Evolutionary conservation across 345 rosid genomes (phyloP), one percentile per base, ranked within the genome.

Genomic region (Lagerstroemia speciosa): DNA sequence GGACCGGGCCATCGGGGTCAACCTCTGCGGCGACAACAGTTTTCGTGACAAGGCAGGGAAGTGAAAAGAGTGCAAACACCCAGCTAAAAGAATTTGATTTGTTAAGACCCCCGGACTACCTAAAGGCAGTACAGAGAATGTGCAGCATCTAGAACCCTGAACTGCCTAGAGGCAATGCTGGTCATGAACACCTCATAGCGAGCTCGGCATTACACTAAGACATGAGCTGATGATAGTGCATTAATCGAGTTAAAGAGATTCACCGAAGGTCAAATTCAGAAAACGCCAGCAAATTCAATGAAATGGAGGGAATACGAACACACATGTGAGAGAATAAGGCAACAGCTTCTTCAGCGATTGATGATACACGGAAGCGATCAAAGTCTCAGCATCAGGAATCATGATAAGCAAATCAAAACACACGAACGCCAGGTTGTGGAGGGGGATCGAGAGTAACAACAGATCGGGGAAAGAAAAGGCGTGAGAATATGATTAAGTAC

Each of bases 1-100:
- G 6, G 84, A 85, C 34, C 68, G 70, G 10, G n/a, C 74, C 27
- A 29, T 82, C 2, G 57, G 60, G 16, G 80, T 82, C 8, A 85
- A 85, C 69, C 15, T 78, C 53, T 30, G 64, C 0, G 82, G 85
- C n/a, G 60, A n/a, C 29, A 22, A 1, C 46, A 41, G 46, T 16
- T 41, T 53, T n/a, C 60, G n/a, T 14, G 15, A 5, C 9, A 52
- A 19, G 58, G 16, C 53, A 48, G 22, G 3, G n/a, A 20, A 48
- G 22, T 48, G 46, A 48, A 48, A 48, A 48, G 53, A 48, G 22
- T 1, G 53, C 53, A 48, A 16, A 48, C 3, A 17, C 22, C 8
- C 53, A 48, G 17, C 14, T 15, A 16, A 48, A 48, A 48, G 22
- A 48, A 48, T 20, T 17, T 20, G n/a, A 16, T 1, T 6, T 48